Base-by-base conservation (phyloP, 495 filamentous ascomycete species). In the Penicillium turbatum region DNA sequence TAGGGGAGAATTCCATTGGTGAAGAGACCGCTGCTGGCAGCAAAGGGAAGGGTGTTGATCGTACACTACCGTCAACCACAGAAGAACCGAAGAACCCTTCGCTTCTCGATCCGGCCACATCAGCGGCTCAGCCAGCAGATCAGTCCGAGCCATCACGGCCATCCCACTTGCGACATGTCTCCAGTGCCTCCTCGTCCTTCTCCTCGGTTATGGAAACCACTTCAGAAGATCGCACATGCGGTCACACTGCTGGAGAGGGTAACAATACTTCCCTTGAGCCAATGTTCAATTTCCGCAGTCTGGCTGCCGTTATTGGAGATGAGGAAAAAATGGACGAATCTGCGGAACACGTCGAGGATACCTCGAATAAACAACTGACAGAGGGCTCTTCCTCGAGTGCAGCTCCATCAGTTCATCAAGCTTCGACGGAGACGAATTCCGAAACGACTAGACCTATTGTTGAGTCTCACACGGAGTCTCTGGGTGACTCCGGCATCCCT, bases 251-350 rank as follows among this genome's bases (percentile, higher is more conserved):
- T n/a, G 63, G 65, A 19, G 71, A 74, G 47, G 80, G 78, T 7
- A 79, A 74, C 21, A 81, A 75, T 55, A 71, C 79, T 1, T 79
- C 81, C 41, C 68, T 74, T 0, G 92, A 96, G 60, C 82, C 88
- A 2, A 83, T 95, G 82, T 92, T 95, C 72, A 96, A 95, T 67
- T 96, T 97, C 61, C 76, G 88, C 48, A 96, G 90, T 58, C 74
- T 97, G 24, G 88, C 88, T 3, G 88, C 86, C 53, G 86, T 96
- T 62, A 90, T 96, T 48, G 88, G 85, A 3, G 74, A 82, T 30
- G 84, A 87, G 48, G 82, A 85, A n/a, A 76, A 75, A 47, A 60
- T 62, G 19, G 63, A 66, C 5, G 70, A 68, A 48, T 66, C 74
- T 27, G 58, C 72, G 6, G 78, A 81, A 49, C 70, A 81, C 60